Conservation (phyloP, 2,329 filamentous ascomycete species). For the Colletotrichum sp. region DNA sequence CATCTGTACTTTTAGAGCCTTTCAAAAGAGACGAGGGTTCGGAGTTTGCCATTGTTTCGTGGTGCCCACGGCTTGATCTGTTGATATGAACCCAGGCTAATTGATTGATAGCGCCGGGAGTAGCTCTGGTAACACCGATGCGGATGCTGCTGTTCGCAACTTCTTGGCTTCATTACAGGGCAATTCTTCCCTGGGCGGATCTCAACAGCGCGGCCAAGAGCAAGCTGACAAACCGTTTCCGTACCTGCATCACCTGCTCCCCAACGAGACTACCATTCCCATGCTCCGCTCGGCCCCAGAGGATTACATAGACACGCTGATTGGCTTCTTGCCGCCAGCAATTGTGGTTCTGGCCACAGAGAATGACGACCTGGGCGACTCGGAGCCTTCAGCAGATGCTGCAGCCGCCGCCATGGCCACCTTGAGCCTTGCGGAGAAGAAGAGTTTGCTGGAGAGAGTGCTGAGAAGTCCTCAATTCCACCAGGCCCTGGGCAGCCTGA, state of each 20-base stretch:
- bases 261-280: conserved; percentile 77
- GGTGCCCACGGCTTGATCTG: conserved; percentile 6
- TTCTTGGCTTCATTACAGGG: conserved; percentile 84
- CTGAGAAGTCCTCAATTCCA: conserved; percentile 89
- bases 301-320: conserved; percentile 73
- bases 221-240: conserved; percentile 71
- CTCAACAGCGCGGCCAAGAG: conserved; percentile 32
- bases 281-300: conserved; percentile 71
- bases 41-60: conserved; percentile 10
- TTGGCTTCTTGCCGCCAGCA: conserved; percentile 78
- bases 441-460: conserved; percentile 78
- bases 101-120: conserved; percentile 5
- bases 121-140: conserved; percentile 62
- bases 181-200: conserved; percentile 44
- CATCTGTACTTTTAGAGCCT: conserved; percentile 31
- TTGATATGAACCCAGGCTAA: conserved; percentile 14
- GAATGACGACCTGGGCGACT: conserved; percentile 56
- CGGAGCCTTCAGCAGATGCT: conserved; percentile 71
- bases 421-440: conserved; percentile 79
- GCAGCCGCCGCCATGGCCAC: conserved; percentile 77
- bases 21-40: conserved; percentile 22
- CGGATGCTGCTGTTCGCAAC: conserved; percentile 81
- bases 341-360: conserved; percentile 80
- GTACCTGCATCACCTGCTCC: conserved; percentile 84
- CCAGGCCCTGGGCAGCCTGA: conserved; percentile 85